phyloP scores from a whole-genome alignment of 805 yeast genomes.

The Lipomyces anomalus region DNA sequence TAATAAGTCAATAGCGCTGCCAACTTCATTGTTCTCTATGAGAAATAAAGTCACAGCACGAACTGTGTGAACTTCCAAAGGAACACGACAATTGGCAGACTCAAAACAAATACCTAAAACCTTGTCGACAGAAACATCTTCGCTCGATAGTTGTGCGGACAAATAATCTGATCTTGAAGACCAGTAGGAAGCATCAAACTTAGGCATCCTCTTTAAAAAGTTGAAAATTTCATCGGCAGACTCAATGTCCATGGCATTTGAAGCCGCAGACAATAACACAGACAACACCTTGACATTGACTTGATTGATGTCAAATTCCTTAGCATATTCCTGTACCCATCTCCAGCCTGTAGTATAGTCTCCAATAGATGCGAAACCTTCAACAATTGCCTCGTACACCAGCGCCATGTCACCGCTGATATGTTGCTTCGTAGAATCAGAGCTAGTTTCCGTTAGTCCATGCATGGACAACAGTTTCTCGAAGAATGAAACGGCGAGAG shows the following conservation, averaged over 20 bases:
- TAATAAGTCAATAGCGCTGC: background rate
- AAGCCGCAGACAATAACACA: conserved; percentile 24
- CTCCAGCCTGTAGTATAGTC: conserved; percentile 29
- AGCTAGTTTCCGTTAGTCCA: too few relatives aligned
- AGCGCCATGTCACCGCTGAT: background rate
- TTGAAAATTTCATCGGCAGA: conserved; percentile 29
- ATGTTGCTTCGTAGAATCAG: too few relatives aligned
- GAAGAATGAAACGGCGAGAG: conserved; percentile 27
- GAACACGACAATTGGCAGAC: background rate
- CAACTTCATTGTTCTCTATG: conserved; percentile 1
- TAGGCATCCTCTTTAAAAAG: conserved; percentile 14
- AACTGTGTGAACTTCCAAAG: conserved; percentile 11
- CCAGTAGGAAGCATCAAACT: background rate
- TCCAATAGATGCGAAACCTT: conserved; percentile 26
- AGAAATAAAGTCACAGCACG: conserved; percentile 12
- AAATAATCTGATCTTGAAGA: conserved; percentile 10
- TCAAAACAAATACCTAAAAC: background rate
- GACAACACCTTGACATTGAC: conserved; percentile 11
- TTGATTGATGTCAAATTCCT: conserved; percentile 5
- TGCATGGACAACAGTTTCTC: conserved; percentile 24
- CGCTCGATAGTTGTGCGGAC: background rate
- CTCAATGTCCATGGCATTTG: conserved; percentile 21
- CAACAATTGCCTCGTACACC: conserved; percentile 22
- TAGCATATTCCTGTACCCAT: conserved; percentile 28
- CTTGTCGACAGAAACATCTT: background rate